These are phyloP conservation scores for Alternaria viburni DNA, from an alignment of 2,329 filamentous ascomycete genomes.

Conservation along the genomic window DNA sequence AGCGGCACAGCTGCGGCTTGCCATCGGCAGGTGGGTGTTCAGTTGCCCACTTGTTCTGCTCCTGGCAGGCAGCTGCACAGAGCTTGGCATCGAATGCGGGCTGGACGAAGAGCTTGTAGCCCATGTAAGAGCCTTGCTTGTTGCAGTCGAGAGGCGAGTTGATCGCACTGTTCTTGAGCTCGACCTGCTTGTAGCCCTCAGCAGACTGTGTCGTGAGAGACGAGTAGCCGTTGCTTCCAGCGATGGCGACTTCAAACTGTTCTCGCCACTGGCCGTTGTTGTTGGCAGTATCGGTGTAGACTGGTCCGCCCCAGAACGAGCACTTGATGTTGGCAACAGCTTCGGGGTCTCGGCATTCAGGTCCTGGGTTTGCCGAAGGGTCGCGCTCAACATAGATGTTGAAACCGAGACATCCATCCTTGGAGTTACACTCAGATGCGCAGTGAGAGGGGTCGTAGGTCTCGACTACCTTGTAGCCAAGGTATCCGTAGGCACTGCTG, in stretches of 20 bases:
- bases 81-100: neutral
- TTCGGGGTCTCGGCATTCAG: neutral
- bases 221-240: neutral
- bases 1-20: neutral
- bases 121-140: neutral
- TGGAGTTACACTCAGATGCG: neutral
- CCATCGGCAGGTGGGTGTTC: neutral
- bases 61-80: neutral
- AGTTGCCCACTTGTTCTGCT: neutral
- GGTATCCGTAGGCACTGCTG: neutral
- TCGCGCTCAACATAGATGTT: slow-evolving; percentile 1
- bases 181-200: neutral
- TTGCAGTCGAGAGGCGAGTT: neutral
- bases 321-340: neutral
- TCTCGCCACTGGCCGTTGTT: slow-evolving; percentile 2
- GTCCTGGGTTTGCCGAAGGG: neutral
- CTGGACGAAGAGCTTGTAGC: neutral
- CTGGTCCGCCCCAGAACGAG: neutral
- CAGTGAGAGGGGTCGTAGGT: neutral
- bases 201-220: neutral
- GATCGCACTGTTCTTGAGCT: neutral
- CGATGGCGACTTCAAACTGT: neutral
- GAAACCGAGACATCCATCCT: neutral
- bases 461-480: neutral
- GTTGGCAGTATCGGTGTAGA: neutral